A percentile compares a stretch with the other conserved stretches of the same genome.
Evolutionary conservation across 148 eudicot species (phyloP).

Genomic region (Vaccinium corymbosum): DNA sequence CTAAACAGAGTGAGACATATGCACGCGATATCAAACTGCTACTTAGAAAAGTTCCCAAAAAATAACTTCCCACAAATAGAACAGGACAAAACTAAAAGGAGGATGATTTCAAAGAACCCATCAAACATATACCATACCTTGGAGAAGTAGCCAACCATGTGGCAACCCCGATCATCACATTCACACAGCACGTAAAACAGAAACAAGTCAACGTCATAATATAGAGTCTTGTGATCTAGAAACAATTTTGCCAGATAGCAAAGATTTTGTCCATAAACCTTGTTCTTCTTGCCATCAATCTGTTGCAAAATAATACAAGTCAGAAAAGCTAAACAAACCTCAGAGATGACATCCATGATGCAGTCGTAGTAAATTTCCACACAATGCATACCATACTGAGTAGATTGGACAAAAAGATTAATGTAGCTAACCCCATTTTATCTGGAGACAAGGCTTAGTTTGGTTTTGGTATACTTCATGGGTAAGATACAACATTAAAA

Average conservation of each 20-base stretch:
- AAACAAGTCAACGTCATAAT: slow-evolving; percentile 93
- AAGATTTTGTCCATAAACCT: slow-evolving; percentile 96
- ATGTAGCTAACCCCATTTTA: not conserved
- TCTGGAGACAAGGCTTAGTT: not conserved
- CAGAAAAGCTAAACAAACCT: not conserved
- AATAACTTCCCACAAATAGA: not conserved
- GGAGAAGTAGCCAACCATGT: slow-evolving; percentile 98
- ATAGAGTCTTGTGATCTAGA: slow-evolving; percentile 97
- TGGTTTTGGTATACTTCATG: not conserved
- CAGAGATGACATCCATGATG: not conserved
- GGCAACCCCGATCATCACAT: slow-evolving; percentile 99
- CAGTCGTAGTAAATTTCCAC: not conserved
- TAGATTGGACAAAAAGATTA: not conserved
- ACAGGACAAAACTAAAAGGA: not conserved
- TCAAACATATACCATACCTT: slow-evolving; percentile 47
- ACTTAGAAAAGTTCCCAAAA: not conserved
- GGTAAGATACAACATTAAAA: not conserved
- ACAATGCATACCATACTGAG: not conserved
- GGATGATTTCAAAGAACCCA: not conserved
- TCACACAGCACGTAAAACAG: slow-evolving; percentile 89
- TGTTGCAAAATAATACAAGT: slow-evolving; percentile 32
- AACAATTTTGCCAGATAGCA: slow-evolving; percentile 92
- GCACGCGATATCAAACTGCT: not conserved
- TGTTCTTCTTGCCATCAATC: slow-evolving; percentile 99
- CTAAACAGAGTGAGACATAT: not conserved